Evolutionary conservation across 768 basidiomycete species (phyloP).

Genomic region (Leucosporidium creatinivorum): DNA sequence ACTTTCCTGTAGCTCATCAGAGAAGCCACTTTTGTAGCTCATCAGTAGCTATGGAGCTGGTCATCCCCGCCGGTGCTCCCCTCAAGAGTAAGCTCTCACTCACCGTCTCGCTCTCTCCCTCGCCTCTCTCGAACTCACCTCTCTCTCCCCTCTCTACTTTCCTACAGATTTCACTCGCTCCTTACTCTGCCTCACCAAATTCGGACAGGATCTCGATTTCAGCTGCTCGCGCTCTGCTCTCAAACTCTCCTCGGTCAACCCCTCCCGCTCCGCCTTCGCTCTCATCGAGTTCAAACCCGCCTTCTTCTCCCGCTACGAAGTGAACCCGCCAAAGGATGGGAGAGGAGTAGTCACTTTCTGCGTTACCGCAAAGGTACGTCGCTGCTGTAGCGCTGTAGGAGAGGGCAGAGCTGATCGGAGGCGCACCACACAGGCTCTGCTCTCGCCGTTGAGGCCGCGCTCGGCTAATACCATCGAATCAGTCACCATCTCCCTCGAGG

Average conservation of each 20-base stretch:
- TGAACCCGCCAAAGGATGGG: background rate
- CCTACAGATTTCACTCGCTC: slow-evolving; percentile 18
- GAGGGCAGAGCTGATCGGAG: background rate
- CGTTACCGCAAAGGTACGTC: slow-evolving; percentile 13
- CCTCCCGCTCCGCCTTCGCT: slow-evolving; percentile 22
- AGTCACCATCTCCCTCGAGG: slow-evolving; percentile 1
- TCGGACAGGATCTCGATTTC: slow-evolving; percentile 24
- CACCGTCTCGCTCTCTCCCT: background rate
- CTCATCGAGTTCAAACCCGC: slow-evolving; percentile 16
- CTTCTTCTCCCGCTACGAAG: slow-evolving; percentile 20
- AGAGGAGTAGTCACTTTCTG: slow-evolving; percentile 10
- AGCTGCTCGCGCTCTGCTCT: background rate
- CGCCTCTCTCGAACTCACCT: background rate
- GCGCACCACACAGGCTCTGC: slow-evolving; percentile 13
- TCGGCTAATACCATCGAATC: slow-evolving; percentile 20
- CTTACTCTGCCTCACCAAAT: slow-evolving; percentile 4
- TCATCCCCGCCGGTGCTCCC: background rate
- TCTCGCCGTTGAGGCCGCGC: slow-evolving; percentile 16
- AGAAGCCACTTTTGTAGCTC: too few relatives aligned
- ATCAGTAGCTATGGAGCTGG: slow-evolving; percentile 29
- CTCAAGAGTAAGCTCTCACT: slow-evolving; percentile 15
- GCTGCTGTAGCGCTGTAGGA: background rate
- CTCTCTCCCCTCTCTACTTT: background rate
- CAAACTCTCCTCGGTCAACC: slow-evolving; percentile 26
- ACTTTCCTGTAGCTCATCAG: too few relatives aligned